Percentiles rank a stretch among this genome's conserved stretches.
phyloP scores from a whole-genome alignment of 306 rosid species.

The Trifolium pratense region DNA sequence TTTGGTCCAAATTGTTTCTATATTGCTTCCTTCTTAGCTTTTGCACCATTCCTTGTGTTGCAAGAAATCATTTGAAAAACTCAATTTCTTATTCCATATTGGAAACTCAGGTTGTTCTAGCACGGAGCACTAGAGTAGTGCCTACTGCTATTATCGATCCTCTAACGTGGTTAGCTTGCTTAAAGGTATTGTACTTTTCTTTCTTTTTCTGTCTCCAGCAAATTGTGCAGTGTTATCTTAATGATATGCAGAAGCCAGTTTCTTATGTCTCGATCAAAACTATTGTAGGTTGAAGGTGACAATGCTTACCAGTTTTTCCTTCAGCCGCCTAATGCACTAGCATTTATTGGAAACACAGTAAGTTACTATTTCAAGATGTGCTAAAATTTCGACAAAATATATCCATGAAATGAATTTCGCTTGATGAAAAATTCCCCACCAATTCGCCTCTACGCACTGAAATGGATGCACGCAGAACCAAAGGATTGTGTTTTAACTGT shows the following conservation, averaged over 20 bases:
- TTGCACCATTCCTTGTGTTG: slow-evolving; percentile 13
- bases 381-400: slow-evolving; percentile 9
- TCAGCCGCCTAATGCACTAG: slow-evolving; percentile 89
- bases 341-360: slow-evolving; percentile 93
- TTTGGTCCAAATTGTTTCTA: not conserved
- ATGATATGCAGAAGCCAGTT: too few species aligned
- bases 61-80: slow-evolving; percentile 34
- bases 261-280: slow-evolving; percentile 29
- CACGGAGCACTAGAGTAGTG: slow-evolving; percentile 84
- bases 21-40: not conserved
- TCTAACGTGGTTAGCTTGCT: slow-evolving; percentile 72
- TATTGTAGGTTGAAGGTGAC: slow-evolving; percentile 72
- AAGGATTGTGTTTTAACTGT: not conserved
- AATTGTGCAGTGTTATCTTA: too few species aligned
- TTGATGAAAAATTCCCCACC: not conserved
- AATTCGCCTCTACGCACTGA: not conserved
- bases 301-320: slow-evolving; percentile 82
- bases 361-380: slow-evolving; percentile 39
- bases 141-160: slow-evolving; percentile 76
- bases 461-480: not conserved
- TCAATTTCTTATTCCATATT: not conserved
- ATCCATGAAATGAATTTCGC: not conserved
- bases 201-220: too few species aligned
- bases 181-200: slow-evolving; percentile 54
- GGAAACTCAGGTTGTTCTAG: slow-evolving; percentile 76